Evolutionary conservation across 805 yeast species (phyloP).

Genomic region (Schwanniomyces sp.): DNA sequence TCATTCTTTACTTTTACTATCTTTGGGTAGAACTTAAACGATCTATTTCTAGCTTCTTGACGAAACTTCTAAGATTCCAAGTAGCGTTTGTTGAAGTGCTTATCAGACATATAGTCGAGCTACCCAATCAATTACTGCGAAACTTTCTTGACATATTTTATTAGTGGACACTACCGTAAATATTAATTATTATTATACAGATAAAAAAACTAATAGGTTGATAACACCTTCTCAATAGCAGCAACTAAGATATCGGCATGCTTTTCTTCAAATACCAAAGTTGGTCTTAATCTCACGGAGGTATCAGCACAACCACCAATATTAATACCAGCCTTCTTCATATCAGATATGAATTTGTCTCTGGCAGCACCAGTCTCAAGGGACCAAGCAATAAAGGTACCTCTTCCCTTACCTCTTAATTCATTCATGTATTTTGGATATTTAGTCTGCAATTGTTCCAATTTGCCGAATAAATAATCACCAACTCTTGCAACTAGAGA

Average conservation of each 20-base stretch:
- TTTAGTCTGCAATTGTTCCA: constrained; percentile 51
- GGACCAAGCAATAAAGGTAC: constrained; percentile 84
- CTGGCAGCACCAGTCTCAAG: constrained; percentile 53
- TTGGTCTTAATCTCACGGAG: constrained; percentile 80
- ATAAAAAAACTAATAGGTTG: constrained; percentile 19
- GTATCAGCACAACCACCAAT: constrained; percentile 83
- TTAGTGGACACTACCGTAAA: not conserved
- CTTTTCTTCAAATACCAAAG: constrained; percentile 73
- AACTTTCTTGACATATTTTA: not conserved
- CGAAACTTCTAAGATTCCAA: too few species aligned
- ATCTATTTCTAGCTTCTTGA: too few species aligned
- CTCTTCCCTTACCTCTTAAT: constrained; percentile 74
- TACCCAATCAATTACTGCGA: not conserved
- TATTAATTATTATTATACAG: not conserved
- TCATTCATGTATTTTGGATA: constrained; percentile 54
- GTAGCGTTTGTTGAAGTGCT: too few species aligned
- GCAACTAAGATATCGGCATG: constrained; percentile 69
- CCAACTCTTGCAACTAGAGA: constrained; percentile 62
- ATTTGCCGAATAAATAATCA: constrained; percentile 57
- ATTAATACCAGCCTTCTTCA: constrained; percentile 69
- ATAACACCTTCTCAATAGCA: constrained; percentile 38
- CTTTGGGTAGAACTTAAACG: too few species aligned
- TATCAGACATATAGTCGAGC: too few species aligned
- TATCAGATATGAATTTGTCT: constrained; percentile 57
- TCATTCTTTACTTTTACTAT: too few species aligned